phyloP scores from a whole-genome alignment of 192 early-diverging fungal species.

The Fimicolochytrium jonesii region DNA sequence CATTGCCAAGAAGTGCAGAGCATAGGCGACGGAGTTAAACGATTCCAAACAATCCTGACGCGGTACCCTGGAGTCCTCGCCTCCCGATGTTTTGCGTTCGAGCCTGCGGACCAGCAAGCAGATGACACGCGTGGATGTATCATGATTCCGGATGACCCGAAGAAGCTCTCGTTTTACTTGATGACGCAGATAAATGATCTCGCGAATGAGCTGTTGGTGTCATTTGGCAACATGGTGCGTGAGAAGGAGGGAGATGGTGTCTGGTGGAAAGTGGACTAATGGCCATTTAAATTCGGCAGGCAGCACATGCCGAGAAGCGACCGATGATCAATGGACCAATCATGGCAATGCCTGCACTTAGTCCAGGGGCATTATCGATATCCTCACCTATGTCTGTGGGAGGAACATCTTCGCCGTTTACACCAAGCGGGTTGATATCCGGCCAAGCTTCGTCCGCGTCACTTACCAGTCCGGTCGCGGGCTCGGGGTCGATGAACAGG shows the following conservation, averaged over 20 bases:
- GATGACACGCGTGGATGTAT: constrained; percentile 71
- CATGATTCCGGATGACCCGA: constrained; percentile 72
- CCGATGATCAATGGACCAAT: constrained; percentile 52
- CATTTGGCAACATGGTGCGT: constrained; percentile 64
- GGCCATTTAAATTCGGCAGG: no score
- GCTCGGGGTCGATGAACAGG: no score
- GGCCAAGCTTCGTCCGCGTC: no score
- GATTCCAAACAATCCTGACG: constrained; percentile 55
- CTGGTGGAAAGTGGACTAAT: no score
- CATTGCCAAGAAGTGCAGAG: constrained; percentile 63
- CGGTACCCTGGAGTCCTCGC: constrained; percentile 71
- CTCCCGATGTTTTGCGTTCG: constrained; percentile 75
- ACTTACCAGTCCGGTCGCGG: no score
- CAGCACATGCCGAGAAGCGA: constrained; percentile 53
- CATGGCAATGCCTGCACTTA: constrained; percentile 2
- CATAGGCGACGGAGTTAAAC: constrained; percentile 55
- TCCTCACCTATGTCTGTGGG: no score
- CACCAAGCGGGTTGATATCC: no score
- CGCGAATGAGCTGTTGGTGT: constrained; percentile 64
- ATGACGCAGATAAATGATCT: constrained; percentile 75
- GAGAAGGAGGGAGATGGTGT: no score
- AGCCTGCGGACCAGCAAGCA: constrained; percentile 68
- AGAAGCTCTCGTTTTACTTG: constrained; percentile 71
- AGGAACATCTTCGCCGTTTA: no score
- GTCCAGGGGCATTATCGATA: background rate